These are phyloP conservation scores for Blastobotrys aristatus DNA, from an alignment of 1,139 yeast genomes.

Conservation along the genomic window DNA sequence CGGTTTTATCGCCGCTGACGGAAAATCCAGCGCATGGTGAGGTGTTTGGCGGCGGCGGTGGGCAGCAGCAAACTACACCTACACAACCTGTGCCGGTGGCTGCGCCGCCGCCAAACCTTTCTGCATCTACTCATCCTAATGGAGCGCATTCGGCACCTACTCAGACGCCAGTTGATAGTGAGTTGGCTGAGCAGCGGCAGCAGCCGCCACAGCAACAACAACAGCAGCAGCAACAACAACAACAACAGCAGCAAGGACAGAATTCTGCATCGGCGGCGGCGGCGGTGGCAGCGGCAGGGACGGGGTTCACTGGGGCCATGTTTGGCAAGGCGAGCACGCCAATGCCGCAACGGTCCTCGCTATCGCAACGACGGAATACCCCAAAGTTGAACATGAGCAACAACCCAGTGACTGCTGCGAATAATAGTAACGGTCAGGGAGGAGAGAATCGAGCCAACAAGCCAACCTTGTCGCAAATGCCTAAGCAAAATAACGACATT, in stretches of 20 bases:
- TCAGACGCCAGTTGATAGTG: too few species aligned
- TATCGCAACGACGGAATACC: constrained; percentile 1
- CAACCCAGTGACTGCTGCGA: neutral
- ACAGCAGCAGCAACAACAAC: neutral
- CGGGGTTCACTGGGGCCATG: neutral
- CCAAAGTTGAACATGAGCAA: neutral
- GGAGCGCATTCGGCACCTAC: too few species aligned
- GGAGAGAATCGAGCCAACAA: constrained; percentile 18
- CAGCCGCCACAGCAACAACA: constrained; percentile 3
- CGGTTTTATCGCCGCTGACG: constrained; percentile 5
- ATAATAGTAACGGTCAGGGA: neutral
- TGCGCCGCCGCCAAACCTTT: too few species aligned
- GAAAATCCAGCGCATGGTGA: too few species aligned
- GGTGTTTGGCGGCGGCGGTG: too few species aligned
- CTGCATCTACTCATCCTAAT: too few species aligned
- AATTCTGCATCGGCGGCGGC: constrained; percentile 3
- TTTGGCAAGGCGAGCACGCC: neutral
- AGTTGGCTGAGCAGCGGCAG: too few species aligned
- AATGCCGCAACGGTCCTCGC: neutral
- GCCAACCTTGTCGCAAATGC: neutral
- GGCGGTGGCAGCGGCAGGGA: constrained; percentile 1
- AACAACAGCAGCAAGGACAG: neutral
- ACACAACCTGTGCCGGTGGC: too few species aligned
- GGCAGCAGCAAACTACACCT: too few species aligned
- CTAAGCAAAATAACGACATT: neutral